phyloP scores from a whole-genome alignment of 495 filamentous ascomycete species.

The Penicillium manginii region DNA sequence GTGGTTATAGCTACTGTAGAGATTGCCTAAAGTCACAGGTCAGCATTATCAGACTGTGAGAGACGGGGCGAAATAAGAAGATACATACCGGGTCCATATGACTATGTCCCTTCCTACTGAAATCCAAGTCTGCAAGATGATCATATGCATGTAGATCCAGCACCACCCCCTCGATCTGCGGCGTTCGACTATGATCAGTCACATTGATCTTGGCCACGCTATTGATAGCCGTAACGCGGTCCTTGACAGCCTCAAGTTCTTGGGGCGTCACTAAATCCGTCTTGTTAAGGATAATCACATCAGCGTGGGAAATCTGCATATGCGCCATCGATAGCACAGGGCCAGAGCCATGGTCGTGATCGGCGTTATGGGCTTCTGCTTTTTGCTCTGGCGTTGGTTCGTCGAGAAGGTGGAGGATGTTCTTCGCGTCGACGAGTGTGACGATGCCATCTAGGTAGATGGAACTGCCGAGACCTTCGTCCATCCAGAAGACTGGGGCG shows the following conservation, averaged over 20 bases:
- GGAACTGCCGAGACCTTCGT: conserved; percentile 88
- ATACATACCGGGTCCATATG: conserved; percentile 78
- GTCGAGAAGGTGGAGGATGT: conserved; percentile 79
- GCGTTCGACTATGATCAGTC: conserved; percentile 77
- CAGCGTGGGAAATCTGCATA: conserved; percentile 95
- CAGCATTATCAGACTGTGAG: neutral
- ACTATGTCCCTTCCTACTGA: conserved; percentile 68
- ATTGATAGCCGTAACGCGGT: conserved; percentile 81
- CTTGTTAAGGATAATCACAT: conserved; percentile 94
- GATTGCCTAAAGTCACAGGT: conserved; percentile 64
- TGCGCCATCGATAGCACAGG: conserved; percentile 86
- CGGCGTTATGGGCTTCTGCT: conserved; percentile 43
- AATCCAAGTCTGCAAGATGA: conserved; percentile 68
- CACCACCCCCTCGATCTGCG: conserved; percentile 79
- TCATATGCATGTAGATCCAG: conserved; percentile 95
- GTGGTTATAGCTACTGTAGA: conserved; percentile 76
- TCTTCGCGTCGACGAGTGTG: conserved; percentile 93
- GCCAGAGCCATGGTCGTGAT: conserved; percentile 55
- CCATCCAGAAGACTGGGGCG: conserved; percentile 95
- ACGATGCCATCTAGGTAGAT: conserved; percentile 98
- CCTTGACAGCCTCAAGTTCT: conserved; percentile 66
- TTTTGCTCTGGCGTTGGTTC: conserved; percentile 66
- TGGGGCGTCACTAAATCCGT: conserved; percentile 76
- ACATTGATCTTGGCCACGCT: conserved; percentile 82
- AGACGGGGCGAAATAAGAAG: neutral